Evolutionary conservation across 1,284 basidiomycete species (phyloP).

Genomic region (Ceratorhiza oryzae-sativae): DNA sequence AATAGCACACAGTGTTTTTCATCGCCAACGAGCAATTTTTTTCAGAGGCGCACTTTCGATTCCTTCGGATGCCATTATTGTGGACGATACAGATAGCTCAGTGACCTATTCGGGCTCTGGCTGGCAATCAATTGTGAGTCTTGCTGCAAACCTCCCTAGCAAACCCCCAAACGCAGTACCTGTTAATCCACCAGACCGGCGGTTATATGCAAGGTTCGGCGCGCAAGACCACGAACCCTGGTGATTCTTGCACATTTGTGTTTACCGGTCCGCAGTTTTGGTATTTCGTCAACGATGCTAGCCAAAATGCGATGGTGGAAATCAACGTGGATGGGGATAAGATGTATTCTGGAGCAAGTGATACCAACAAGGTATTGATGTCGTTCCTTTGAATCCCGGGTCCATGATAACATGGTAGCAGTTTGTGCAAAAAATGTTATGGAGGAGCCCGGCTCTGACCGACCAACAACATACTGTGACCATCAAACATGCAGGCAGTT

Average conservation of each 20-base stretch:
- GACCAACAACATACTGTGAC: neutral
- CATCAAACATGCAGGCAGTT: neutral
- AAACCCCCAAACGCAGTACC: neutral
- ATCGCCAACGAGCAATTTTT: no score
- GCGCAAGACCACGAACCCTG: neutral
- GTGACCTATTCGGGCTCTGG: neutral
- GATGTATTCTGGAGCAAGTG: neutral
- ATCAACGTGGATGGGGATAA: neutral
- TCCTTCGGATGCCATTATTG: neutral
- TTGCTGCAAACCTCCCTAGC: neutral
- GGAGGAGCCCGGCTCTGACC: neutral
- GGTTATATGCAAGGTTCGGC: neutral
- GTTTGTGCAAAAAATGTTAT: slow-evolving; percentile 8
- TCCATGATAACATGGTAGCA: neutral
- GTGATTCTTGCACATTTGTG: neutral
- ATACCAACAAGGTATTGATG: neutral
- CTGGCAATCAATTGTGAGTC: neutral
- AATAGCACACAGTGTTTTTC: no score
- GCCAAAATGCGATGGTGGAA: neutral
- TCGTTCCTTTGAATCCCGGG: no score
- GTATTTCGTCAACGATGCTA: neutral
- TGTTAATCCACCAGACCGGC: neutral
- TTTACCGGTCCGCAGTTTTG: neutral
- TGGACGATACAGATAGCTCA: neutral
- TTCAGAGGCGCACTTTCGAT: neutral